phyloP scores from a whole-genome alignment of 768 basidiomycete genomes.

The Lentinula boryana region DNA sequence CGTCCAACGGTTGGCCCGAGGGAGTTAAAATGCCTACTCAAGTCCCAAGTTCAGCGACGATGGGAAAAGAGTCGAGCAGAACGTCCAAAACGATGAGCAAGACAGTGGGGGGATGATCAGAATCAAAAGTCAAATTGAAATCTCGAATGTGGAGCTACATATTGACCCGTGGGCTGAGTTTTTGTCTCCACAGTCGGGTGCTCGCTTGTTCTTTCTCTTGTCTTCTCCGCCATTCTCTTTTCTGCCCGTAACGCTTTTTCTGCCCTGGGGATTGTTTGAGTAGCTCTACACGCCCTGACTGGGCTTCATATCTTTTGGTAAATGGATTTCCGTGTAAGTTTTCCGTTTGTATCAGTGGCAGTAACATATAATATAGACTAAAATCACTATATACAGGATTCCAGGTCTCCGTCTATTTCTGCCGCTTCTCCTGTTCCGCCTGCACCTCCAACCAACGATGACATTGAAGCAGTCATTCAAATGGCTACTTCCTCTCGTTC shows the following conservation, averaged over 20 bases:
- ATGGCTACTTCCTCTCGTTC: conserved; percentile 75
- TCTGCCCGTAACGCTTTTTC: neutral
- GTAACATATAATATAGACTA: neutral
- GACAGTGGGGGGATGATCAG: neutral
- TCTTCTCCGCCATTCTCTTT: neutral
- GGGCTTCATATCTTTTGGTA: conserved; percentile 11
- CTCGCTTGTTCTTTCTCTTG: neutral
- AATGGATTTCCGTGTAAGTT: conserved; percentile 16
- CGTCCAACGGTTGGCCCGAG: neutral
- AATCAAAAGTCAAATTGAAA: neutral
- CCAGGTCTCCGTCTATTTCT: conserved; percentile 9
- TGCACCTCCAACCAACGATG: conserved; percentile 58
- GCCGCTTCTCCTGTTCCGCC: conserved; percentile 10
- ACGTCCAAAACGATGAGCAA: neutral
- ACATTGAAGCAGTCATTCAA: conserved; percentile 90
- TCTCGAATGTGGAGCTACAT: conserved; percentile 1
- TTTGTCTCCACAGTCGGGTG: conserved; percentile 1
- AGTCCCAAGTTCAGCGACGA: neutral
- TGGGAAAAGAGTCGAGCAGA: neutral
- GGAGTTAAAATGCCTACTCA: neutral
- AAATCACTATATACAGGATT: conserved; percentile 3
- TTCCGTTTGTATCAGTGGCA: neutral
- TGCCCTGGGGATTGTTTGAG: neutral
- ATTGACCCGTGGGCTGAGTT: conserved; percentile 1
- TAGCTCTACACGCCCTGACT: neutral